Conservation (phyloP, 208 protist genomes). For the Acanthamoeba castellanii region DNA sequence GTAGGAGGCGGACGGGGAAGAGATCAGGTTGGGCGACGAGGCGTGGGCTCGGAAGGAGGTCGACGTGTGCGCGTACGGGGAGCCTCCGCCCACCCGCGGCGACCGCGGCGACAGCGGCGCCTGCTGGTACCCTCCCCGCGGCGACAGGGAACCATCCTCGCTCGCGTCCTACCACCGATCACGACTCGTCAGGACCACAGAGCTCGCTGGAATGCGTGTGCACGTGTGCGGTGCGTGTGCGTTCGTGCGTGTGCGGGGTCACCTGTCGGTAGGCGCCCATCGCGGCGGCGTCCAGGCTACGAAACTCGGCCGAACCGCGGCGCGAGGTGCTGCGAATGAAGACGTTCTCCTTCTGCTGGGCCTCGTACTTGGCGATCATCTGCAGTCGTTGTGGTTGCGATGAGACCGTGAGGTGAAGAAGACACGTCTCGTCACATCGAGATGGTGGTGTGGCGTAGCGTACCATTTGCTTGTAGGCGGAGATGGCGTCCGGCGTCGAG, state of each 20-base stretch:
- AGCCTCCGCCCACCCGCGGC: no score
- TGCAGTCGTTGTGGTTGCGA: not conserved
- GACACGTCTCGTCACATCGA: not conserved
- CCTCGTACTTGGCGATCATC: constrained; percentile 16
- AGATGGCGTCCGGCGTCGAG: not conserved
- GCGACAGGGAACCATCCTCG: not conserved
- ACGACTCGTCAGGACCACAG: no score
- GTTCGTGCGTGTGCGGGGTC: no score
- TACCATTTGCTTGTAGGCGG: constrained; percentile 10
- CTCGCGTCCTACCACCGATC: not conserved
- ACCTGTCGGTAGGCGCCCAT: no score
- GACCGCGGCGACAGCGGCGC: not conserved
- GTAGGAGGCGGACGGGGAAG: not conserved
- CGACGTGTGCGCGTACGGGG: not conserved
- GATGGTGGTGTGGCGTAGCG: no score
- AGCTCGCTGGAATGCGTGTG: not conserved
- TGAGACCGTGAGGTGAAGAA: not conserved
- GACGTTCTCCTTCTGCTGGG: constrained; percentile 23
- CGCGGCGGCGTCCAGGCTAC: not conserved
- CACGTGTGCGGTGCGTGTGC: no score
- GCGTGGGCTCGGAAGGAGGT: not conserved
- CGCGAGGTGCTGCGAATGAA: not conserved
- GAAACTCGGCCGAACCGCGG: not conserved
- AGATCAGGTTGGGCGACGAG: not conserved
- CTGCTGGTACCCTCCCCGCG: no score